Base-by-base conservation (phyloP, 345 rosid species). In the Citrus hindsii region DNA sequence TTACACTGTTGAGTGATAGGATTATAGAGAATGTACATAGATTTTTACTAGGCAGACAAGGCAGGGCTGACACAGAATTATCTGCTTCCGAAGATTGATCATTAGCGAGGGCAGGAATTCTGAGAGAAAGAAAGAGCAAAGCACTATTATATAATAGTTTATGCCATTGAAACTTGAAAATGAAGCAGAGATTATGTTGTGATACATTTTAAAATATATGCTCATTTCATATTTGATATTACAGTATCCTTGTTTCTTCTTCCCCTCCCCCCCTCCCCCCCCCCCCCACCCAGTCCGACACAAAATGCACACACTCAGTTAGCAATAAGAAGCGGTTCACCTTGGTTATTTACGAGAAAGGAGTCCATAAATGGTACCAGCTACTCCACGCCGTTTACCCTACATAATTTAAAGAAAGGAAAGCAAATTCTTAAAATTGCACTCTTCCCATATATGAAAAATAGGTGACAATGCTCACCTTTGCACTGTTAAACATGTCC, bases 401-500 rank as follows among this genome's bases (percentile, higher is more conserved):
- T 95, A 84, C 84, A 65, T 16, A 18, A 88, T 13, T 69, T 38
- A 24, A 5, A 2, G 5, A 12, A 68, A 80, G 33, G 22, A 70
- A 71, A 40, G 7, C 67, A 64, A 81, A 13, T 40, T 59, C n/a
- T 75, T 67, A 46, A 61, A 46, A 7, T 32, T 69, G 8, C 13
- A 61, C 35, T 75, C 67, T 74, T 74, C 33, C 25, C 74, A 27
- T 60, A 27, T 70, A 63, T 22, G 35, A n/a, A 63, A 35, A 70
- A 72, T 64, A 61, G 12, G 19, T 61, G 16, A 4, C 25, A 71
- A 13, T 38, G 61, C 66, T 85, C 62, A 93, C 99, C 94, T 87
- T 92, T 78, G 88, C 92, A 81, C 72, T 83, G 82, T 88, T 85
- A 69, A 95, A 95, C 71, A 95, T 80, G 77, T 95, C 97, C 81